These are phyloP conservation scores for Aureobasidium sp. DNA, from an alignment of 2,329 filamentous ascomycete genomes.

Conservation along the genomic window DNA sequence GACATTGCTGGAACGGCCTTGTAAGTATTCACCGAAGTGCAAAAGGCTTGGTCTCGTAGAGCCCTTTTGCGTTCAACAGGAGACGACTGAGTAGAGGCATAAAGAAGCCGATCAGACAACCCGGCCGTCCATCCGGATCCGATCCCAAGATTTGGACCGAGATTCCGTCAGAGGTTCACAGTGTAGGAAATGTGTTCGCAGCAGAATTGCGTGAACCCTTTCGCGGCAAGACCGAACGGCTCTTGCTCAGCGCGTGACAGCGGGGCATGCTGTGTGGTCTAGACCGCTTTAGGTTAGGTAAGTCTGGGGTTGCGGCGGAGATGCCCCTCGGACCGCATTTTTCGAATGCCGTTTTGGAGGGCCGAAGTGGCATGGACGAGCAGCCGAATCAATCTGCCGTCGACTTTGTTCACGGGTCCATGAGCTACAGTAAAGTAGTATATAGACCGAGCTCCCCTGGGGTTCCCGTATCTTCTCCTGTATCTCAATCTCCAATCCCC, in stretches of 20 bases:
- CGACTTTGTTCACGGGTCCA: background rate
- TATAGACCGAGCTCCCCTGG: slow-evolving; percentile 5
- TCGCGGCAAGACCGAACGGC: background rate
- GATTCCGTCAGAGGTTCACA: background rate
- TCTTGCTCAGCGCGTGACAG: background rate
- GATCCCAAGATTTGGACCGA: too few relatives aligned
- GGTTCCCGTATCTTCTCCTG: background rate
- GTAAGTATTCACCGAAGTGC: too few relatives aligned
- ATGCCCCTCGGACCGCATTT: slow-evolving; percentile 9
- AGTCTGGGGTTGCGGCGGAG: background rate
- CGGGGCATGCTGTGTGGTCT: background rate
- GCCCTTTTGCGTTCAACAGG: background rate
- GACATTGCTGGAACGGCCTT: too few relatives aligned
- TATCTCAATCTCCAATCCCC: background rate
- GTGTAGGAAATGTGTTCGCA: background rate
- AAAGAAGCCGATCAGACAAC: background rate
- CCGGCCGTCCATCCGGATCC: background rate
- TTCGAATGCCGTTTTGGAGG: slow-evolving; percentile 1
- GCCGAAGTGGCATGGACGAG: background rate
- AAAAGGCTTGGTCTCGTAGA: background rate
- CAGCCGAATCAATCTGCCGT: slow-evolving; percentile 13
- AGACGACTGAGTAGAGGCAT: background rate
- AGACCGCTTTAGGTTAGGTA: background rate
- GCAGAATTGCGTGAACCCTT: background rate
- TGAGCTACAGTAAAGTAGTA: background rate